Conservation (phyloP, 768 basidiomycete genomes). For the Phallus indusiatus region DNA sequence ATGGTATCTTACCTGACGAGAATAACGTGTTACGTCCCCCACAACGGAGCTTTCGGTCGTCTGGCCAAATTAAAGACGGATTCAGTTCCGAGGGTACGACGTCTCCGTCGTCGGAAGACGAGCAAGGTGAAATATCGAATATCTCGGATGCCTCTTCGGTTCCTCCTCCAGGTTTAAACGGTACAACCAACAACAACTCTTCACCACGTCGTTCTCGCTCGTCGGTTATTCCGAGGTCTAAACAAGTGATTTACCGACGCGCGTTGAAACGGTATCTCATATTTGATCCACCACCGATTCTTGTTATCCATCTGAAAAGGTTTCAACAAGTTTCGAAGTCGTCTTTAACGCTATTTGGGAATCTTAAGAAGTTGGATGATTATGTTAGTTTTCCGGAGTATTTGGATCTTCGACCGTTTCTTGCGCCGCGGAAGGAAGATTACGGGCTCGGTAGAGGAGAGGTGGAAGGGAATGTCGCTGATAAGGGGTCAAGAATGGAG, state of each 20-base stretch:
- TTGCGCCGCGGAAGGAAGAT: conserved; percentile 73
- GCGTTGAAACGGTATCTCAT: conserved; percentile 96
- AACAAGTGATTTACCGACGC: conserved; percentile 66
- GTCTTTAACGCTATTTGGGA: conserved; percentile 47
- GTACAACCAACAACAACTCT: background rate
- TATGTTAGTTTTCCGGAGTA: conserved; percentile 83
- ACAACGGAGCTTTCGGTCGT: background rate
- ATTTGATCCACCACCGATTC: conserved; percentile 71
- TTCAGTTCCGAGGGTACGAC: background rate
- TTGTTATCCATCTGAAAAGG: conserved; percentile 89
- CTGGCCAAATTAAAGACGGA: background rate
- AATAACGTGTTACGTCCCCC: background rate
- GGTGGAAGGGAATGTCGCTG: conserved; percentile 6
- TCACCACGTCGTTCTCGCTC: conserved; percentile 1
- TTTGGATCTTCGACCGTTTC: conserved; percentile 77
- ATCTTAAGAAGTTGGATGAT: conserved; percentile 78
- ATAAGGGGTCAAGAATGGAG: conserved; percentile 15
- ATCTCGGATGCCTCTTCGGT: conserved; percentile 1
- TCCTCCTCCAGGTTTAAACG: background rate
- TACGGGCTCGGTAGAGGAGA: conserved; percentile 38
- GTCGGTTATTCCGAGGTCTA: conserved; percentile 25
- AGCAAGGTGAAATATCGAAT: background rate
- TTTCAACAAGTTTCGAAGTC: conserved; percentile 79
- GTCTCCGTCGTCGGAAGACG: background rate
- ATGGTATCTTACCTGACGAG: background rate